Evolutionary conservation across 164 flowering plant genomes (phyloP), one percentile per base, ranked within the genome.

Genomic region (Magnolia changhungtana): DNA sequence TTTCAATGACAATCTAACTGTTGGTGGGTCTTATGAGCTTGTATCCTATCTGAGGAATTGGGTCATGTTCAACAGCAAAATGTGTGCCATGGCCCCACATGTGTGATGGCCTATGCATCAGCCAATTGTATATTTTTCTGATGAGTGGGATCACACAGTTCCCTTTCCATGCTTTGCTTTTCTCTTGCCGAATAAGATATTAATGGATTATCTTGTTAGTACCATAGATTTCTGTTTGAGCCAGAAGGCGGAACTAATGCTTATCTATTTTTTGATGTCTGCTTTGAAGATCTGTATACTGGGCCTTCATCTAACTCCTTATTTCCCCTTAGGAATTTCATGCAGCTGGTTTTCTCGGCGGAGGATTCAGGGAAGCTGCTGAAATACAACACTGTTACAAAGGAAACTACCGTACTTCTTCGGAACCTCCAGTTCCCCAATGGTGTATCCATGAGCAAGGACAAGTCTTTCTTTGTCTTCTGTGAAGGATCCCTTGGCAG

Each of bases 361-460:
- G 98, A 93, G 52, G 78, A 85, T 75, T 83, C 85, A 73, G 98
- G 98, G 65, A 88, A 96, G 81, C 82, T 95, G 69, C 84, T 95
- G 77, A 95, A 95, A 79, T 95, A 95, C 75, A 78, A 93, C 80
- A 89, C 95, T 16, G 31, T 50, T 3, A 88, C 94, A 13, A 87
- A 89, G 77, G 85, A 93, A 80, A 90, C 94, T 29, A 88, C 86
- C 24, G 98, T 93, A 52, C 90, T 95, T 55, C 27, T 85, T 71
- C 81, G 82, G 73, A 81, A 87, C 74, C 78, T 92, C 63, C 96
- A 87, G 61, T 95, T 95, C 76, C 95, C 98, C 1, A 93, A 93
- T 83, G 98, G 98, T 13, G 74, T 91, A 63, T 88, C 96, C 63
- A 58, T 93, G 76, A 93, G 98, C 89, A 91, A 91, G 87, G 98